Conservation (phyloP, 2,329 filamentous ascomycete species). For the Talaromyces funiculosus region DNA sequence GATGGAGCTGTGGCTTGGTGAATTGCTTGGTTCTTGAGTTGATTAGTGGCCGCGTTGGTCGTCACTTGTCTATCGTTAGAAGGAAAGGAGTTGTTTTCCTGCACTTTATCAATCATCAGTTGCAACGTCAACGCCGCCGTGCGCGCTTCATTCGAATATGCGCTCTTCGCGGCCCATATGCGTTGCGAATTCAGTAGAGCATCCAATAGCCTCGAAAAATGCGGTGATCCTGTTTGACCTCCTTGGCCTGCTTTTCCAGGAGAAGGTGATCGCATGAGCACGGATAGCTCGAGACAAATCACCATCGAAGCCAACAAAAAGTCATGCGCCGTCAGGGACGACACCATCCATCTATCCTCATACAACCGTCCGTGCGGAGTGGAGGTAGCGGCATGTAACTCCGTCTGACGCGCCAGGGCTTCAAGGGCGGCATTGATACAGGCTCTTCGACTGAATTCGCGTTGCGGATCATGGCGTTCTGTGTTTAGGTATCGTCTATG, state of each 20-base stretch:
- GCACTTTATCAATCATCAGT: conserved; percentile 18
- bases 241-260: neutral
- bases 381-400: conserved; percentile 42
- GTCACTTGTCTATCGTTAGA: too few relatives aligned
- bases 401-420: conserved; percentile 45
- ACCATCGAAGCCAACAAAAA: conserved; percentile 56
- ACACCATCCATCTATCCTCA: conserved; percentile 53
- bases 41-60: neutral
- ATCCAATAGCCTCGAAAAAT: neutral
- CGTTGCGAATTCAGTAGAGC: conserved; percentile 15
- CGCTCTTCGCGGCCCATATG: conserved; percentile 15
- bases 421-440: conserved; percentile 44
- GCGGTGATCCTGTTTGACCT: too few relatives aligned
- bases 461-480: conserved; percentile 25
- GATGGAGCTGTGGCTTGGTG: too few relatives aligned
- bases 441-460: conserved; percentile 31
- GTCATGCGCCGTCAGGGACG: conserved; percentile 52
- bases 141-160: conserved; percentile 14
- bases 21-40: neutral
- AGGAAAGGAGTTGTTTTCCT: neutral
- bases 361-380: conserved; percentile 49
- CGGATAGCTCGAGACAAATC: conserved; percentile 42
- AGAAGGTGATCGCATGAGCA: conserved; percentile 5
- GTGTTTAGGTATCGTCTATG: conserved; percentile 47
- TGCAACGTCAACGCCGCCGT: conserved; percentile 16